phyloP scores from a whole-genome alignment of 306 rosid species.

The Amphicarpaea edgeworthii region DNA sequence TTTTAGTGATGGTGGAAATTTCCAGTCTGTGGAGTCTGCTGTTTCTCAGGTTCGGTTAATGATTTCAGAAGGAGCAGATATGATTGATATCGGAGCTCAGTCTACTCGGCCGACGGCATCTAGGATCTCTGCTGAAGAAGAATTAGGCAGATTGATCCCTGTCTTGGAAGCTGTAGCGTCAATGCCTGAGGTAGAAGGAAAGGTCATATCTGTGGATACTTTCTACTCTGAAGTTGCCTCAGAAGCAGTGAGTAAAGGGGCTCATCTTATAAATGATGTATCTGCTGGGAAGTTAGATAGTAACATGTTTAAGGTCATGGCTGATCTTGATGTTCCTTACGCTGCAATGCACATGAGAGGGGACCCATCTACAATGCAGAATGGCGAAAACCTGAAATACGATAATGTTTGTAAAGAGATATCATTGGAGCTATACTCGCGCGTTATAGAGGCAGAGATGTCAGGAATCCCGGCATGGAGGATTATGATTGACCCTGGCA shows the following conservation, averaged over 20 bases:
- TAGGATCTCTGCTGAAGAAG: conserved; percentile 74
- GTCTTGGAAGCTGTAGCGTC: conserved; percentile 74
- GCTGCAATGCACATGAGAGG: conserved; percentile 98
- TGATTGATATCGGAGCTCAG: conserved; percentile 92
- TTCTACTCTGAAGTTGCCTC: conserved; percentile 83
- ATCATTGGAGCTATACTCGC: conserved; percentile 67
- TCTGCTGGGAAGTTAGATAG: conserved; percentile 80
- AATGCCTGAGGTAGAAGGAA: conserved; percentile 81
- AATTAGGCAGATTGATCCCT: conserved; percentile 75
- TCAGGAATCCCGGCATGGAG: conserved; percentile 95
- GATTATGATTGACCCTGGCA: conserved; percentile 83
- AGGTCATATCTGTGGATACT: conserved; percentile 86
- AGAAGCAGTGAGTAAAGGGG: conserved; percentile 87
- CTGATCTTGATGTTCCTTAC: conserved; percentile 86
- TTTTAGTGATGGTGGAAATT: conserved; percentile 90
- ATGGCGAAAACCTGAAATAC: conserved; percentile 68
- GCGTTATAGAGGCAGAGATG: conserved; percentile 72
- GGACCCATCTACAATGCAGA: conserved; percentile 86
- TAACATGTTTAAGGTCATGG: conserved; percentile 74
- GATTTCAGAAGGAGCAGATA: conserved; percentile 86
- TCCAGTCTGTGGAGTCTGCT: conserved; percentile 68
- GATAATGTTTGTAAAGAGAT: conserved; percentile 74
- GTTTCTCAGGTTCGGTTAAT: conserved; percentile 77
- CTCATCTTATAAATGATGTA: conserved; percentile 79
- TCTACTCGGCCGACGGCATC: conserved; percentile 85